Evolutionary conservation across 495 filamentous ascomycete genomes (phyloP).

Genomic region (Hyaloscypha variabilis): DNA sequence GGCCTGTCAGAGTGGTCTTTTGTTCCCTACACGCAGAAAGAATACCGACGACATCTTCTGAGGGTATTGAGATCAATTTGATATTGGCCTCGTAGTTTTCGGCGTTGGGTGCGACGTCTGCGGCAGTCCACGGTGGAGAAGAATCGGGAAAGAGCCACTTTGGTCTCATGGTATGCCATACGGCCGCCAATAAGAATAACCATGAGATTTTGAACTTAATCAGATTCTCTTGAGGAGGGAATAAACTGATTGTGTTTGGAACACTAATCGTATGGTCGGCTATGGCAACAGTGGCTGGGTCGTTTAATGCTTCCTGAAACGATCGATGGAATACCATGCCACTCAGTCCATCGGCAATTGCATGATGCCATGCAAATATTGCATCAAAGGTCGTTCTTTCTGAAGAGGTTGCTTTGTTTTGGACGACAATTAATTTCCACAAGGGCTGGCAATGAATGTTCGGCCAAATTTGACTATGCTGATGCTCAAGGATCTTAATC

Average conservation of each 20-base stretch:
- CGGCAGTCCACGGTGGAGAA: constrained; percentile 16
- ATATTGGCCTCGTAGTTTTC: constrained; percentile 27
- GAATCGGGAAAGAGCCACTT: constrained; percentile 1
- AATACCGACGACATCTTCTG: constrained; percentile 15
- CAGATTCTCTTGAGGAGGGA: constrained; percentile 17
- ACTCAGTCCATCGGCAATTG: constrained; percentile 33
- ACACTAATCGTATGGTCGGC: constrained; percentile 8
- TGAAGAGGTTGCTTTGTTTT: not conserved
- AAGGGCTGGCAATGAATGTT: constrained; percentile 25
- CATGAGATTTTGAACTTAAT: constrained; percentile 22
- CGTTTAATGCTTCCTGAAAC: constrained; percentile 29
- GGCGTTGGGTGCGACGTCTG: not conserved
- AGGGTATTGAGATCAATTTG: constrained; percentile 23
- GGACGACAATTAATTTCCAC: constrained; percentile 35
- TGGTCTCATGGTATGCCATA: constrained; percentile 15
- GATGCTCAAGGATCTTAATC: constrained; percentile 16
- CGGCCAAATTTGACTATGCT: constrained; percentile 22
- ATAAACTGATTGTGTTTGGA: constrained; percentile 10
- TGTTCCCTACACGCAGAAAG: constrained; percentile 26
- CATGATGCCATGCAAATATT: constrained; percentile 35
- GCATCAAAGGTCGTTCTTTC: constrained; percentile 21
- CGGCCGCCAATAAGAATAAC: constrained; percentile 8
- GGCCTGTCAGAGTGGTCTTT: constrained; percentile 31
- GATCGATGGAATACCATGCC: constrained; percentile 33
- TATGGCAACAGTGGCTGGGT: not conserved